Conservation (phyloP, 2,329 filamentous ascomycete genomes). For the Byssothecium circinans region DNA sequence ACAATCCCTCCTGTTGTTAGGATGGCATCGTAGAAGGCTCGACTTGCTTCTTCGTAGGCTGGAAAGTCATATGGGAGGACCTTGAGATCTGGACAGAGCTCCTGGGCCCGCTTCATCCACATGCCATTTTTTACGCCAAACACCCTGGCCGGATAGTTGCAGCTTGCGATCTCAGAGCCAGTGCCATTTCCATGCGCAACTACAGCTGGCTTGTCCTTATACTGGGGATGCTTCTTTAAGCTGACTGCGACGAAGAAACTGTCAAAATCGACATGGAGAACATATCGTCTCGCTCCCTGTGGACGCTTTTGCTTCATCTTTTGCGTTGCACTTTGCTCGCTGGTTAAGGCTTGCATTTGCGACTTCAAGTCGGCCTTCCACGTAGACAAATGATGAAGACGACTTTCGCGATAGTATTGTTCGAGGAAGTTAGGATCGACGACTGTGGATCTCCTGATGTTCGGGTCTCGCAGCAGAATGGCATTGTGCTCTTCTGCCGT, state of each 20-base stretch:
- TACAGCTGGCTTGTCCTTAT: conserved; percentile 75
- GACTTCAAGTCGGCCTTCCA: conserved; percentile 97
- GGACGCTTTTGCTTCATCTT: conserved; percentile 56
- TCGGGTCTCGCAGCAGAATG: conserved; percentile 77
- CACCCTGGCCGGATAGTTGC: conserved; percentile 86
- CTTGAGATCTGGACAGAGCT: conserved; percentile 81
- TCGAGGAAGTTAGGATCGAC: conserved; percentile 92
- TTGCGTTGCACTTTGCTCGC: conserved; percentile 63
- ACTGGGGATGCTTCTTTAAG: conserved; percentile 73
- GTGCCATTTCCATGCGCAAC: conserved; percentile 85
- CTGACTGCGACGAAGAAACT: conserved; percentile 98
- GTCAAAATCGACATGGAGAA: conserved; percentile 97
- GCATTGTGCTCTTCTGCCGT: conserved; percentile 95
- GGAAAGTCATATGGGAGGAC: conserved; percentile 95
- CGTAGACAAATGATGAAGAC: conserved; percentile 89
- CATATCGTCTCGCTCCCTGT: conserved; percentile 71
- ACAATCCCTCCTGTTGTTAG: conserved; percentile 78
- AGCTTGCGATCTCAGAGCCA: conserved; percentile 94
- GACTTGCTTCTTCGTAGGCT: conserved; percentile 89
- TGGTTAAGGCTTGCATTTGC: conserved; percentile 77
- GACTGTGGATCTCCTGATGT: conserved; percentile 83
- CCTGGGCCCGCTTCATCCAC: conserved; percentile 94
- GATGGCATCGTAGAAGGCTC: conserved; percentile 83
- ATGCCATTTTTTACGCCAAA: conserved; percentile 95
- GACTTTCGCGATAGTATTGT: conserved; percentile 93